Conservation (phyloP, 2,329 filamentous ascomycete species). For the Aspergillus bombycis region DNA sequence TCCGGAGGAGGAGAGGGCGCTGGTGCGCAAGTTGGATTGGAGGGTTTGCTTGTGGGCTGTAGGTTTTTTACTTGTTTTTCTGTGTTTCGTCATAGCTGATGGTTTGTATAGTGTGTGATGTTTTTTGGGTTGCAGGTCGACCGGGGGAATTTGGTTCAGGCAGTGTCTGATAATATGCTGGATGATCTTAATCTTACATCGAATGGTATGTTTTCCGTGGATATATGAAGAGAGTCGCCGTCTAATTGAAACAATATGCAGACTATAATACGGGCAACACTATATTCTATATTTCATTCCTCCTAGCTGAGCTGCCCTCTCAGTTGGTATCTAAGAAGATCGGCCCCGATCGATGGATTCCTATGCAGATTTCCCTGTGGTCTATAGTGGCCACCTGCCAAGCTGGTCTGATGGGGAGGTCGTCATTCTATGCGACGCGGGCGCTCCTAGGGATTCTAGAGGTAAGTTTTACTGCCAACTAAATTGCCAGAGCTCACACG, state of each 20-base stretch:
- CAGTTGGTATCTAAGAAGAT: slow-evolving; percentile 60
- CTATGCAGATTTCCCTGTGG: slow-evolving; percentile 57
- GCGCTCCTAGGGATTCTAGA: slow-evolving; percentile 48
- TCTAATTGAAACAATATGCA: slow-evolving; percentile 42
- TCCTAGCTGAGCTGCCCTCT: slow-evolving; percentile 59
- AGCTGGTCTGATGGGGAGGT: slow-evolving; percentile 47
- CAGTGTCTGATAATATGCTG: slow-evolving; percentile 61
- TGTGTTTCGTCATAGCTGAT: background rate
- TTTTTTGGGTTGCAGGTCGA: slow-evolving; percentile 64
- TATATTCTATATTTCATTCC: slow-evolving; percentile 58
- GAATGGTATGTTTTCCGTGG: slow-evolving; percentile 41
- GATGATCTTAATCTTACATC: slow-evolving; percentile 36
- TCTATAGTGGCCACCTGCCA: slow-evolving; percentile 53
- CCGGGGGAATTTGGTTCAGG: slow-evolving; percentile 61
- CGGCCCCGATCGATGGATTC: slow-evolving; percentile 60
- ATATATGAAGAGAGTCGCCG: slow-evolving; percentile 48
- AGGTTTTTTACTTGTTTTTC: slow-evolving; percentile 16
- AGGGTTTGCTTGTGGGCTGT: slow-evolving; percentile 30
- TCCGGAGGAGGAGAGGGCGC: slow-evolving; percentile 34
- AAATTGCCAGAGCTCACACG: background rate
- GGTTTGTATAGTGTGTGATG: slow-evolving; percentile 50
- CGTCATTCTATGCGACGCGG: slow-evolving; percentile 42
- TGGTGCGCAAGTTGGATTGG: slow-evolving; percentile 31
- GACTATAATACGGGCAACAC: slow-evolving; percentile 58
- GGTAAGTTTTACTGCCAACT: slow-evolving; percentile 9